Conservation (phyloP, 2,329 filamentous ascomycete genomes). For the Claviceps cyperi region DNA sequence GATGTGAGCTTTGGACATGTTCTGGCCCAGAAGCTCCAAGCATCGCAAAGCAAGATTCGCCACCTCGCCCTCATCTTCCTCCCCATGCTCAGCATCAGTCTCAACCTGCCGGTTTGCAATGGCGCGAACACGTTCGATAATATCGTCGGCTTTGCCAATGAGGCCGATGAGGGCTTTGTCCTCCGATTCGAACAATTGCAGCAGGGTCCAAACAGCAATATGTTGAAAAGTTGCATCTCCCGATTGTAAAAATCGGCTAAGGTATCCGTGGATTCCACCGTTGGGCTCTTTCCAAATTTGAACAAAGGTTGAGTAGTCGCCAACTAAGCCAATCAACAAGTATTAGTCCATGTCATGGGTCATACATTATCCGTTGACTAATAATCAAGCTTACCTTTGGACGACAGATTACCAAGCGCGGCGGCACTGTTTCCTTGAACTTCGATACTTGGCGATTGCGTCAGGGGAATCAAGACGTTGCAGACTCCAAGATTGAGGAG, state of each 20-base stretch:
- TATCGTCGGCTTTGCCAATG: constrained; percentile 79
- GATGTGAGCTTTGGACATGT: constrained; percentile 63
- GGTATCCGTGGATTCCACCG: constrained; percentile 89
- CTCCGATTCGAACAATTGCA: constrained; percentile 90
- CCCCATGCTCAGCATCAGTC: constrained; percentile 70
- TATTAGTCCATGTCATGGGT: background rate
- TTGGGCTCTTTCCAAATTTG: constrained; percentile 86
- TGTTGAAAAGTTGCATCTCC: constrained; percentile 97
- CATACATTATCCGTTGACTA: background rate
- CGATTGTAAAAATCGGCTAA: constrained; percentile 82
- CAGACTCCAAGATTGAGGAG: constrained; percentile 87
- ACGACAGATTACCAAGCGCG: constrained; percentile 86
- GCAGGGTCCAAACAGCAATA: constrained; percentile 94
- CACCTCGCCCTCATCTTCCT: constrained; percentile 86
- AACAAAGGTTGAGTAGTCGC: constrained; percentile 92
- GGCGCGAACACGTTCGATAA: constrained; percentile 79
- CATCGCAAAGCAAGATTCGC: constrained; percentile 82
- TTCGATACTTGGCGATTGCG: constrained; percentile 89
- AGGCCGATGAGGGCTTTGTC: constrained; percentile 77
- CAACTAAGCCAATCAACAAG: constrained; percentile 42
- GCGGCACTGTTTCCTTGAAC: constrained; percentile 97
- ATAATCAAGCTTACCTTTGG: constrained; percentile 56
- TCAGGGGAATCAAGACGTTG: constrained; percentile 88
- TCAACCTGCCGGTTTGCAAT: constrained; percentile 86
- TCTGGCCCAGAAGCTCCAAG: constrained; percentile 69